Conservation (phyloP, 2,329 filamentous ascomycete genomes). For the Exophiala xenobiotica region DNA sequence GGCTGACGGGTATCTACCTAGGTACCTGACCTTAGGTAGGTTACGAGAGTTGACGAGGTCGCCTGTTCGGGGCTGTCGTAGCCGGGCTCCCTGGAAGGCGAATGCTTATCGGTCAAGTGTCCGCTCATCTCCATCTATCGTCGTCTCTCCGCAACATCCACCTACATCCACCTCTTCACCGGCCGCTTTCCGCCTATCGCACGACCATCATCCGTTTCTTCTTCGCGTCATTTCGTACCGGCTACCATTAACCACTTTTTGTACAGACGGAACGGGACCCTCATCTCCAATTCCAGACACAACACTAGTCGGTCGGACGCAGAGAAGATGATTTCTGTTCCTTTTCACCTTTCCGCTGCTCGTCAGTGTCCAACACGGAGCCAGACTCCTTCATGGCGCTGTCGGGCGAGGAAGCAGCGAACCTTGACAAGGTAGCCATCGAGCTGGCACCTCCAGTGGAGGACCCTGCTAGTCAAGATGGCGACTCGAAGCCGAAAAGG, state of each 20-base stretch:
- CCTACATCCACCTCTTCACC: background rate
- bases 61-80: no score
- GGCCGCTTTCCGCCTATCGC: constrained; percentile 14
- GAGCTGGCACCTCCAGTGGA: no score
- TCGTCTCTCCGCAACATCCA: background rate
- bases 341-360: background rate
- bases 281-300: background rate
- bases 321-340: constrained; percentile 13
- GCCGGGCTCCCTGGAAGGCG: no score
- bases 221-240: constrained; percentile 20
- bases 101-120: no score
- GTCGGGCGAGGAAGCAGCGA: no score
- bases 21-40: no score
- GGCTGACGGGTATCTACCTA: no score
- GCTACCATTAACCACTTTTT: background rate
- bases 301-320: no score
- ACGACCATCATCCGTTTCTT: background rate
- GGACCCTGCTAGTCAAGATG: constrained; percentile 3
- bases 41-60: no score
- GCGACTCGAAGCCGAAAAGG: background rate
- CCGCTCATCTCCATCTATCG: background rate
- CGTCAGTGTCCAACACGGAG: background rate
- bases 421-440: no score
- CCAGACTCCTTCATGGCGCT: no score
- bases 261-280: background rate